phyloP scores from a whole-genome alignment of 2,329 filamentous ascomycete genomes.

The Rhynchosporium graminicola region DNA sequence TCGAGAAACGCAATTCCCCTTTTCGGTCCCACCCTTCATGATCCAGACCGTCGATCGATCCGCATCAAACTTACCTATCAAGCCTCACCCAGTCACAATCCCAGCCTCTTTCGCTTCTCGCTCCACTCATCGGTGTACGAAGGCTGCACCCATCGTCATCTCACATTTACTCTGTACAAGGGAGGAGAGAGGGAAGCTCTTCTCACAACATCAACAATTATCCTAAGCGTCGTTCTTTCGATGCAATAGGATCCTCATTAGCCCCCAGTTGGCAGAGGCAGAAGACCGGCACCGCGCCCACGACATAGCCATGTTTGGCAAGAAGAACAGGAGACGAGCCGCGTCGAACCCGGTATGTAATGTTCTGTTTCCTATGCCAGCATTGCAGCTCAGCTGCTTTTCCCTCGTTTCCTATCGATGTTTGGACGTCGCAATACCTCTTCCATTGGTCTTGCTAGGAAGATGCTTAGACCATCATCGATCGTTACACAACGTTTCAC shows the following conservation, averaged over 20 bases:
- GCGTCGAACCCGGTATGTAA: slow-evolving; percentile 46
- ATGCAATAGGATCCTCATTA: slow-evolving; percentile 39
- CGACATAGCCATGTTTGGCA: slow-evolving; percentile 40
- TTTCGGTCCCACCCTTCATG: background rate
- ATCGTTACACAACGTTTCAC: slow-evolving; percentile 15
- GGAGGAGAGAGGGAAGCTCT: slow-evolving; percentile 3
- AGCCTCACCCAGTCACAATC: slow-evolving; percentile 9
- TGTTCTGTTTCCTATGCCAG: slow-evolving; percentile 11
- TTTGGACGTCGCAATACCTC: slow-evolving; percentile 28
- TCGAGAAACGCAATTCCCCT: background rate
- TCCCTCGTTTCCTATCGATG: slow-evolving; percentile 14
- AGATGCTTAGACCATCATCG: slow-evolving; percentile 10
- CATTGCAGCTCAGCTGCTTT: background rate
- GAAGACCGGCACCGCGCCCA: slow-evolving; percentile 26
- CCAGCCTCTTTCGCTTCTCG: slow-evolving; percentile 21
- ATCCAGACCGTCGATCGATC: slow-evolving; percentile 15
- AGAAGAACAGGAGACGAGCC: slow-evolving; percentile 41
- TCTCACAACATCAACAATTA: slow-evolving; percentile 11
- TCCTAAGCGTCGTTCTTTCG: slow-evolving; percentile 21
- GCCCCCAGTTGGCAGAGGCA: slow-evolving; percentile 40
- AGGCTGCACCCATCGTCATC: slow-evolving; percentile 23
- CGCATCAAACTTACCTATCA: background rate
- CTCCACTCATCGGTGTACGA: slow-evolving; percentile 20
- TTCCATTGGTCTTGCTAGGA: slow-evolving; percentile 23
- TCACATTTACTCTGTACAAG: background rate